Evolutionary conservation across 441 rosid genomes (phyloP).

Genomic region (Eruca vesicaria): DNA sequence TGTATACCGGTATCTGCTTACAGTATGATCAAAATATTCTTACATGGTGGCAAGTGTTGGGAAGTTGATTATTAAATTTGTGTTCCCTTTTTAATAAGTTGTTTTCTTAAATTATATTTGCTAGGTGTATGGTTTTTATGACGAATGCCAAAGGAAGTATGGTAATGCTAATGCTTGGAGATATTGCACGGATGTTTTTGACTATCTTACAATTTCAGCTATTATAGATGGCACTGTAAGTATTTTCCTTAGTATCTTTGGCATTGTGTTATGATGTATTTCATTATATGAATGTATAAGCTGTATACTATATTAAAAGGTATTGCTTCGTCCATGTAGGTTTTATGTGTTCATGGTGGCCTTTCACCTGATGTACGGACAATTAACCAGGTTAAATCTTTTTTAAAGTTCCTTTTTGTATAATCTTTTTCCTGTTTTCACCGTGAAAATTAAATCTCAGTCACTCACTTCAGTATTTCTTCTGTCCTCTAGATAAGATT

Average conservation of each 20-base stretch:
- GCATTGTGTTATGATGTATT: not conserved
- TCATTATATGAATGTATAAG: not conserved
- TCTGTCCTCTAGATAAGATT: slow-evolving; percentile 62
- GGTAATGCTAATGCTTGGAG: slow-evolving; percentile 99
- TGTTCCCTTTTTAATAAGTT: not conserved
- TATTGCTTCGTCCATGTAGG: slow-evolving; percentile 43
- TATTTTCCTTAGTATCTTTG: not conserved
- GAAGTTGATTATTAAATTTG: not conserved
- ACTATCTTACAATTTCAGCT: slow-evolving; percentile 96
- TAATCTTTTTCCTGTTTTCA: not conserved
- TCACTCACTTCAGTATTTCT: slow-evolving; percentile 14
- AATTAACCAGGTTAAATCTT: slow-evolving; percentile 74
- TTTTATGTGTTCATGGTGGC: slow-evolving; percentile 99
- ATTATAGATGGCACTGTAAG: slow-evolving; percentile 98
- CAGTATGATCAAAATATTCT: not conserved
- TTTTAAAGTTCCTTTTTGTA: too few relatives aligned
- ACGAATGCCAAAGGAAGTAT: slow-evolving; percentile 98
- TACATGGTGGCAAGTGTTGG: not conserved
- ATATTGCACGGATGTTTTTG: slow-evolving; percentile 98
- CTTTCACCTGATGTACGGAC: slow-evolving; percentile 98
- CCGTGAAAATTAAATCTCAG: not conserved
- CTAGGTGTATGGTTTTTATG: slow-evolving; percentile 98
- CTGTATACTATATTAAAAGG: not conserved
- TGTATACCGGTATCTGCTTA: not conserved
- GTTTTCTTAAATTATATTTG: not conserved